phyloP scores from a whole-genome alignment of 768 basidiomycete species.

The Termitomyces sp. region DNA sequence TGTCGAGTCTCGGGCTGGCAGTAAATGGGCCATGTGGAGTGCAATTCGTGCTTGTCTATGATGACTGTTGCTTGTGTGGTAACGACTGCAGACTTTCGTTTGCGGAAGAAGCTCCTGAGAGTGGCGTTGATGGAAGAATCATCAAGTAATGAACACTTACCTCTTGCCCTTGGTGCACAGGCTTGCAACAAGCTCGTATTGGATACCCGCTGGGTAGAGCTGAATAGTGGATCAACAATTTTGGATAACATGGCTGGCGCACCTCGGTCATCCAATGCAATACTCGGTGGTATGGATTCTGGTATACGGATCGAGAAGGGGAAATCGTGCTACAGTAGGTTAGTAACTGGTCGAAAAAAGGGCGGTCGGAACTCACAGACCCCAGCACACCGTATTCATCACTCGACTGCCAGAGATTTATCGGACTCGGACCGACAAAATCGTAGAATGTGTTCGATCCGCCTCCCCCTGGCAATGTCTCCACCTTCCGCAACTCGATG shows the following conservation, averaged over 20 bases:
- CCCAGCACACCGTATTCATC: constrained; percentile 68
- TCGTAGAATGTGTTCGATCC: constrained; percentile 71
- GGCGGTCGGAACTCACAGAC: constrained; percentile 44
- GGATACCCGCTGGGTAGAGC: constrained; percentile 60
- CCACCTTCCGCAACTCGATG: constrained; percentile 88
- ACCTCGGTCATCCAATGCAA: constrained; percentile 77
- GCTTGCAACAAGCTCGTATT: constrained; percentile 87
- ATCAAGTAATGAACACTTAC: constrained; percentile 33
- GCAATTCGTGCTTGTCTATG: constrained; percentile 91
- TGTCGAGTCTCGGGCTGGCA: constrained; percentile 72
- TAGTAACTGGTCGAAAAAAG: constrained; percentile 2
- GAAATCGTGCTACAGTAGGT: constrained; percentile 64
- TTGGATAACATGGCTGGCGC: constrained; percentile 12
- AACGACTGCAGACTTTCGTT: constrained; percentile 64
- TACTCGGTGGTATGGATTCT: constrained; percentile 84
- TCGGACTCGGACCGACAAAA: constrained; percentile 75
- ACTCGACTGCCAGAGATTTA: constrained; percentile 77
- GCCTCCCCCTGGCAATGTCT: constrained; percentile 72
- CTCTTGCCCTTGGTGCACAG: constrained; percentile 84
- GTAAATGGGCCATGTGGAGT: constrained; percentile 92
- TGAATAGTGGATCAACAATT: not conserved
- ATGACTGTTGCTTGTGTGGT: constrained; percentile 68
- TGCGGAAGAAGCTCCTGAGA: constrained; percentile 76
- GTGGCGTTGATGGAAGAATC: constrained; percentile 1
- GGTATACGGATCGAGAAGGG: constrained; percentile 90